A percentile compares a stretch with the other conserved stretches of the same genome.
phyloP scores from a whole-genome alignment of 2,329 filamentous ascomycete genomes.

The Trichophyton benhamiae region DNA sequence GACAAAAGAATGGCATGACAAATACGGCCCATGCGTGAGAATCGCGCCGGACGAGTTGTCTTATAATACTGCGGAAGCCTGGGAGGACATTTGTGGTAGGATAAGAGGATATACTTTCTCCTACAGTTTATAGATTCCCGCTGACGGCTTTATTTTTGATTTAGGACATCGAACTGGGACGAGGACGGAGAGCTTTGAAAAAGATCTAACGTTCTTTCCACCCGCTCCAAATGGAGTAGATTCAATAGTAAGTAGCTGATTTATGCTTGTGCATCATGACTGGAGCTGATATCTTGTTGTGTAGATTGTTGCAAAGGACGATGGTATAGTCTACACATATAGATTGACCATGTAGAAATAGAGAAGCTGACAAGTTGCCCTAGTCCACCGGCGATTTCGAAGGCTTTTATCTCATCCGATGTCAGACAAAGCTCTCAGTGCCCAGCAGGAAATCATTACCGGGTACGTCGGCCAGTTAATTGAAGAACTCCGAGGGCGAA shows the following conservation, averaged over 20 bases:
- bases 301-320: not conserved
- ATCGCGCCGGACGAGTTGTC: conserved; percentile 19
- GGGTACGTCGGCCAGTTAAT: not conserved
- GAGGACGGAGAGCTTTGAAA: not conserved
- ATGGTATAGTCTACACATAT: not conserved
- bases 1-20: conserved; percentile 16
- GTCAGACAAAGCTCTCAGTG: not conserved
- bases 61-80: not conserved
- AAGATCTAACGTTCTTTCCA: not conserved
- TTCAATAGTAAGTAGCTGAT: not conserved
- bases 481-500: not conserved
- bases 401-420: not conserved
- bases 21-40: conserved; percentile 22
- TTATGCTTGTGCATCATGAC: not conserved
- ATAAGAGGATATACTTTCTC: not conserved
- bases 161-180: not conserved
- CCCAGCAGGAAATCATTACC: not conserved
- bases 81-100: not conserved
- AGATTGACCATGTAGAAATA: not conserved
- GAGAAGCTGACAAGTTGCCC: not conserved
- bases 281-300: not conserved
- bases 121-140: not conserved
- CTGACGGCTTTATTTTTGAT: not conserved
- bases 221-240: not conserved
- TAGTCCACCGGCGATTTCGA: not conserved